phyloP scores from a whole-genome alignment of 1,139 yeast genomes.

The Geotrichum australiense region DNA sequence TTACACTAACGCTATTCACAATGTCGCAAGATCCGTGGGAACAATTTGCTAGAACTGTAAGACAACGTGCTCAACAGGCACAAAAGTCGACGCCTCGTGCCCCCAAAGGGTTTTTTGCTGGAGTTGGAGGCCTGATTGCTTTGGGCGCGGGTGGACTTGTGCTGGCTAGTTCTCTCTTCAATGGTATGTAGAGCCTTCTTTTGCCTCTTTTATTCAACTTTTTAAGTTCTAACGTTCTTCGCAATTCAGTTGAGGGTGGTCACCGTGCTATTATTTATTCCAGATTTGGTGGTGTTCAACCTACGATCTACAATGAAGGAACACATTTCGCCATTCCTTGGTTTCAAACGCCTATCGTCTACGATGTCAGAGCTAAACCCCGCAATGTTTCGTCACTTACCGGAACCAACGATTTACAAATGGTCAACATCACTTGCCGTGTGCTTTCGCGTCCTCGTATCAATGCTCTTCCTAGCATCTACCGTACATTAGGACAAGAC shows the following conservation, averaged over 20 bases:
- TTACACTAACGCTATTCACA: neutral
- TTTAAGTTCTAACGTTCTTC: constrained; percentile 7
- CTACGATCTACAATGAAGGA: constrained; percentile 86
- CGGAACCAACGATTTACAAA: constrained; percentile 96
- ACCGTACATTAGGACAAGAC: constrained; percentile 86
- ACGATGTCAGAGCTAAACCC: constrained; percentile 96
- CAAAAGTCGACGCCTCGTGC: constrained; percentile 39
- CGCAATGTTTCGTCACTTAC: constrained; percentile 95
- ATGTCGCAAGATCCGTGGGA: constrained; percentile 43
- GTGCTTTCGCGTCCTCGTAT: constrained; percentile 88
- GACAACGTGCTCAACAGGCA: constrained; percentile 55
- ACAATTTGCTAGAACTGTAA: constrained; percentile 56
- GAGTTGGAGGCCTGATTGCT: constrained; percentile 67
- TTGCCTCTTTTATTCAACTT: neutral
- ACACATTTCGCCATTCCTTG: constrained; percentile 93
- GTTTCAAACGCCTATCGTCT: constrained; percentile 87
- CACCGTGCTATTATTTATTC: constrained; percentile 95
- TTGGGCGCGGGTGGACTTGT: constrained; percentile 67
- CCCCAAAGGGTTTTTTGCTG: constrained; percentile 43
- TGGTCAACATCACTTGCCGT: constrained; percentile 98
- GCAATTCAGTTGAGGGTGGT: constrained; percentile 93
- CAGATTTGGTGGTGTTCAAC: constrained; percentile 77
- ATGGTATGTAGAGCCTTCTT: constrained; percentile 34
- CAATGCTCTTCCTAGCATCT: constrained; percentile 69
- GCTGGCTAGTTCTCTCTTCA: constrained; percentile 72